phyloP scores from a whole-genome alignment of 108 stramenopile genomes.

The Cyclotella cryptica region DNA sequence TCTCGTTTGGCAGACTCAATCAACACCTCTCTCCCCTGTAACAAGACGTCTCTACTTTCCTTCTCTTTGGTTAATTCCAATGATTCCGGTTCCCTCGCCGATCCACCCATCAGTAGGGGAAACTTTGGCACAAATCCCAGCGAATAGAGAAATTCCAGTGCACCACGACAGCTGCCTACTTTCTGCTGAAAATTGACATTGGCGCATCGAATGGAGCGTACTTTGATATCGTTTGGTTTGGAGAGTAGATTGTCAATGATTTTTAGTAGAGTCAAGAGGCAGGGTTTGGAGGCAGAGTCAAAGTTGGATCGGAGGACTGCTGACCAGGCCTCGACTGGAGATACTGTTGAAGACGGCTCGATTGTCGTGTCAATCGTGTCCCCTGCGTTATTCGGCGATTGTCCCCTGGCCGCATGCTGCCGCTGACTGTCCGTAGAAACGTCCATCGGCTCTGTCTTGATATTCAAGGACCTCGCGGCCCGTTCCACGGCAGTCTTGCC shows the following conservation, averaged over 20 bases:
- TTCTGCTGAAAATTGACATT: constrained; percentile 70
- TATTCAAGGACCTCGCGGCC: neutral
- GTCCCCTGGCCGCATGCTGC: neutral
- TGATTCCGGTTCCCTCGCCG: constrained; percentile 9
- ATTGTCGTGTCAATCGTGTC: neutral
- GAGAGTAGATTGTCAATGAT: constrained; percentile 78
- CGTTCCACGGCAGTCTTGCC: neutral
- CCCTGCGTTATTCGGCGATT: too few species aligned
- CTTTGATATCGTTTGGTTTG: constrained; percentile 67
- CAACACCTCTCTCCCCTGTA: constrained; percentile 56
- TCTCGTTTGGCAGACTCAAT: constrained; percentile 51
- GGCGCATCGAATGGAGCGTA: constrained; percentile 67
- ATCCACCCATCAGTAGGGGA: constrained; percentile 28
- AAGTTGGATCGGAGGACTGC: constrained; percentile 59
- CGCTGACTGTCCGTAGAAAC: neutral
- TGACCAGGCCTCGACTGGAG: neutral
- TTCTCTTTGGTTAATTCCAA: constrained; percentile 49
- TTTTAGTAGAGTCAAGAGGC: constrained; percentile 72
- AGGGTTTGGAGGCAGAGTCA: constrained; percentile 64
- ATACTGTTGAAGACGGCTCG: neutral
- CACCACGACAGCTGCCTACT: constrained; percentile 58
- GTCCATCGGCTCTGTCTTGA: neutral
- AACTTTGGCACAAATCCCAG: constrained; percentile 65
- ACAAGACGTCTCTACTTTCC: constrained; percentile 48
- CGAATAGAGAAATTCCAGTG: constrained; percentile 66